Evolutionary conservation across 352 stramenopile genomes (phyloP), one percentile per base, ranked within the genome.

Genomic region (Lagenidium sp.): DNA sequence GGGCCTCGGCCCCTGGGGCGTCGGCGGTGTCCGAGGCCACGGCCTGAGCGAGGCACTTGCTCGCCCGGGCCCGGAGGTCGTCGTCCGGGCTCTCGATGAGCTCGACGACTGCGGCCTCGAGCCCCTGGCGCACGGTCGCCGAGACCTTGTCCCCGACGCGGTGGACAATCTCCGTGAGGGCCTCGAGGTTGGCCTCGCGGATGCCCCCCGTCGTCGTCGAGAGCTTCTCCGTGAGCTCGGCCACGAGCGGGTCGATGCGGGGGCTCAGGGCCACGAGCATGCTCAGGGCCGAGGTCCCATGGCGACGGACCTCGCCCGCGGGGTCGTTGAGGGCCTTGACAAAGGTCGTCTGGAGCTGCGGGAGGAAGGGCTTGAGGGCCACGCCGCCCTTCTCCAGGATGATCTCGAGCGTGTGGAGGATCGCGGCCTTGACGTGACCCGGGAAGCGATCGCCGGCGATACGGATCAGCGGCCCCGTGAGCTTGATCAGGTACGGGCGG

Each of bases 261-360:
- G 90, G 95, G 30, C 91, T 97, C 8, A 98, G 57, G 39, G 82
- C 82, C 56, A 98, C 96, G 7, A 99, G 72, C 21, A 97, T 79
- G 21, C 77, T 88, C 22, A 99, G 76, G 29, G 94, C 95, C 22
- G 77, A 82, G 1, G 94, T 94, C 29, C 94, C 95, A 56, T 88
- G 82, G 15, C 77, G 53, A 29, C 95, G 82, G 15, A 99, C 96
- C 42, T 96, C 82, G 24, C 87, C 85, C 10, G 77, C 92, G n/a
- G 85, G 81, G 71, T 99, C 96, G 53, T 96, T 97, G n/a, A 99
- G 65, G 28, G 95, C 94, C 72, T 99, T 99, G 35, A 99, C 89
- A 57, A 99, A 99, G 3, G 96, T 99, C 3, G 96, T 99, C 65
- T 99, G 97, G 42, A 99, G 84, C 72, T 99, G 97, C 19, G 97